These are phyloP conservation scores for Fusarium chlamydosporum DNA, from an alignment of 2,329 filamentous ascomycete species.

Conservation along the genomic window DNA sequence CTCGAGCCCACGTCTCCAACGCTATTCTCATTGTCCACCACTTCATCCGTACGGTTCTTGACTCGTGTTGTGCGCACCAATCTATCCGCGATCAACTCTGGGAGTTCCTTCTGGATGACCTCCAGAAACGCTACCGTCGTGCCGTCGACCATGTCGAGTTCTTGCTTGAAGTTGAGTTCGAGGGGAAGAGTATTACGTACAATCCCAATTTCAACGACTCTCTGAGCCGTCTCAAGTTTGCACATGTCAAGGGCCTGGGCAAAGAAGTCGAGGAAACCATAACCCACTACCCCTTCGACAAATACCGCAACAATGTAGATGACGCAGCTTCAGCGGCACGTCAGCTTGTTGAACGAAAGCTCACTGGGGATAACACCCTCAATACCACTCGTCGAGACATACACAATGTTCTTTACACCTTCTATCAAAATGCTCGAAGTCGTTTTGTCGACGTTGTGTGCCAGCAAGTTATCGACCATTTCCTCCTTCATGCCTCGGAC, in stretches of 20 bases:
- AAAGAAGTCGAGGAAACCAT: conserved; percentile 29
- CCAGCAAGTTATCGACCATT: conserved; percentile 69
- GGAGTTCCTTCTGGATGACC: conserved; percentile 61
- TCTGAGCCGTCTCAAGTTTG: neutral
- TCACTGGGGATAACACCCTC: too few relatives aligned
- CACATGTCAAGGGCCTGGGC: neutral
- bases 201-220: conserved; percentile 23
- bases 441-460: conserved; percentile 75
- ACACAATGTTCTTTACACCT: conserved; percentile 71
- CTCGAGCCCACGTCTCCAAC: conserved; percentile 64
- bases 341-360: too few relatives aligned
- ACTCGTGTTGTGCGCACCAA: conserved; percentile 60
- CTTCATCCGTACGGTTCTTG: conserved; percentile 64
- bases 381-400: conserved; percentile 64
- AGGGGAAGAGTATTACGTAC: conserved; percentile 47
- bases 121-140: conserved; percentile 61
- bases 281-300: too few relatives aligned
- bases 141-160: conserved; percentile 66
- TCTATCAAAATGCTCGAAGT: conserved; percentile 72
- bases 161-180: conserved; percentile 58
- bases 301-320: too few relatives aligned
- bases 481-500: conserved; percentile 63
- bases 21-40: conserved; percentile 66
- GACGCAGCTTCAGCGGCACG: too few relatives aligned
- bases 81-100: conserved; percentile 61